Base-by-base conservation (phyloP, 257 asterid species). In the Verbena officinalis region DNA sequence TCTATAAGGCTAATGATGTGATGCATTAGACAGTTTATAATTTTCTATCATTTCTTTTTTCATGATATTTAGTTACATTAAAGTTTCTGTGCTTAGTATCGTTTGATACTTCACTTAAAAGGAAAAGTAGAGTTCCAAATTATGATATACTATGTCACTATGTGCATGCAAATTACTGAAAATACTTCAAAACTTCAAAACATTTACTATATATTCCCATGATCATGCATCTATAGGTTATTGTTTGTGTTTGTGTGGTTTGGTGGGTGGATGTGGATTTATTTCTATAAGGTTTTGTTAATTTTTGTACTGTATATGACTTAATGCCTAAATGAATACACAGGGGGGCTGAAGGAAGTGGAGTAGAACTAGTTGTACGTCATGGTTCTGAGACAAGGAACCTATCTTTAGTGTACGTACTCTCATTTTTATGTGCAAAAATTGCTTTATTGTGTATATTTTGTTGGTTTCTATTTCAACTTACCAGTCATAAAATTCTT, bases 341-440 rank as follows among this genome's bases (percentile, higher is more conserved):
- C 86, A 94, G 99, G 86, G 99, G 99, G 69, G 83, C 95, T 43
- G 99, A 90, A 80, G 99, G 96, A 81, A 94, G 91, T 76, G 72
- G 68, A 63, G 96, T 94, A 70, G 89, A 88, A 62, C 79, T 94
- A 53, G 64, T 78, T 59, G 77, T 90, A 64, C 89, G 70, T 31
- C 92, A 65, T 74, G 96, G 90, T 55, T 61, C 83, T 11, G 95
- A 83, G 84, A 86, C 76, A 45, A 84, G 81, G 81, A 78, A 79
- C 80, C 78, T 90, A 16, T 65, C 82, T 12, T 73, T 94, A 71
- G 75, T 61, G 99, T 94, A 81, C 44, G 97, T 73, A 59, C 30
- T 51, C 54, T 55, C 43, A 39, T 61, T 36, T 34, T 16, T 69
- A 57, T 67, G 62, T 63, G 65, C 19, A 48, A 54, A 19, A 57